phyloP scores from a whole-genome alignment of 257 asterid genomes.

The Solanum sitiens region DNA sequence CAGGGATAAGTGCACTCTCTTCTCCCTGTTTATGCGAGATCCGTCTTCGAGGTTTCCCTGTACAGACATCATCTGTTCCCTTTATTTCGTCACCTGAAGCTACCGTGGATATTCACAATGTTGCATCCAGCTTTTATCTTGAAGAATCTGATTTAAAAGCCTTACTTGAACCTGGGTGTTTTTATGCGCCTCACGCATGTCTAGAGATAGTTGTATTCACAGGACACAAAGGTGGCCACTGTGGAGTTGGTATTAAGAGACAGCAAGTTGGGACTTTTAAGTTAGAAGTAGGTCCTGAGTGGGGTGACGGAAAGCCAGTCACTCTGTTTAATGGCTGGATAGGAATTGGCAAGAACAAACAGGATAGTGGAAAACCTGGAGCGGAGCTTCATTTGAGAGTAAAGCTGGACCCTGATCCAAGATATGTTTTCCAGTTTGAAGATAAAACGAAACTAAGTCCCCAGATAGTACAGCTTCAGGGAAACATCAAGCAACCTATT shows the following conservation, averaged over 20 bases:
- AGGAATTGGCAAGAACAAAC: conserved; percentile 77
- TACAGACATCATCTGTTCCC: conserved; percentile 72
- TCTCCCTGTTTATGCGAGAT: conserved; percentile 81
- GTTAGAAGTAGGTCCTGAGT: conserved; percentile 82
- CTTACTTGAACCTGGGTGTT: conserved; percentile 66
- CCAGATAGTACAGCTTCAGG: conserved; percentile 88
- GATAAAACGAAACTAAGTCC: conserved; percentile 82
- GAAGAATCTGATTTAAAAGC: conserved; percentile 81
- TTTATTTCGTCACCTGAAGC: conserved; percentile 65
- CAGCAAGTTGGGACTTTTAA: conserved; percentile 71
- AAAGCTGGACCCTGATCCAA: conserved; percentile 91
- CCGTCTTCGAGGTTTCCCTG: conserved; percentile 96
- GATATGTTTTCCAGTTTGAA: conserved; percentile 86
- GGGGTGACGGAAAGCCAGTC: conserved; percentile 78
- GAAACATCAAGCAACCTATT: conserved; percentile 72
- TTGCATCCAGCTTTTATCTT: conserved; percentile 77
- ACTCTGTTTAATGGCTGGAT: conserved; percentile 84
- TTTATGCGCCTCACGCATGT: conserved; percentile 55
- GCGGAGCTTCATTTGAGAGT: conserved; percentile 80
- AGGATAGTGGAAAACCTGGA: conserved; percentile 54
- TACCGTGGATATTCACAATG: conserved; percentile 42
- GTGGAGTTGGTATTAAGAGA: conserved; percentile 75
- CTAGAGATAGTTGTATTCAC: conserved; percentile 70
- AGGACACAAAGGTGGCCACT: conserved; percentile 71
- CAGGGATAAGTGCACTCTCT: conserved; percentile 42